phyloP scores from a whole-genome alignment of 1,284 basidiomycete species.

The Phlebopus sp. region DNA sequence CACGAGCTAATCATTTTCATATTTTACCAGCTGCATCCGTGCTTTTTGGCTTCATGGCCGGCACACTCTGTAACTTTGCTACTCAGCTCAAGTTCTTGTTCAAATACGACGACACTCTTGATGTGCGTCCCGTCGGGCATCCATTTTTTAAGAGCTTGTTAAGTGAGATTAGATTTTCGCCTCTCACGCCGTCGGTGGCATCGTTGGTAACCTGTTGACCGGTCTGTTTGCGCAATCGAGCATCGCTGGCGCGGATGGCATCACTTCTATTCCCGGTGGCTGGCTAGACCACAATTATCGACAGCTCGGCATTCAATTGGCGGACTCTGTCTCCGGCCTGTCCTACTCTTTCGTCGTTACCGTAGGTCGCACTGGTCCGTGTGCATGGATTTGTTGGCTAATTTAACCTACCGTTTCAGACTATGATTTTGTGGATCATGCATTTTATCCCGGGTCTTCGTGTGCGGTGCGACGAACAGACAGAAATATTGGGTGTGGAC shows the following conservation, averaged over 20 bases:
- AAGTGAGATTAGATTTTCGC: slow-evolving; percentile 69
- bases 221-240: slow-evolving; percentile 87
- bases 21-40: slow-evolving; percentile 63
- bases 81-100: slow-evolving; percentile 88
- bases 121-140: slow-evolving; percentile 43
- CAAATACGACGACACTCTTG: slow-evolving; percentile 76
- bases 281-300: slow-evolving; percentile 88
- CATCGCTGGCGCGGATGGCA: slow-evolving; percentile 83
- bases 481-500: slow-evolving; percentile 91
- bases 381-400: neutral
- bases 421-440: slow-evolving; percentile 88
- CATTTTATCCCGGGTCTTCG: slow-evolving; percentile 88
- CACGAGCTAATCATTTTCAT: neutral
- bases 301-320: slow-evolving; percentile 87
- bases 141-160: slow-evolving; percentile 2
- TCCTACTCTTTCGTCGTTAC: slow-evolving; percentile 84
- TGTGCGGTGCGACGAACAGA: slow-evolving; percentile 79
- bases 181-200: slow-evolving; percentile 84
- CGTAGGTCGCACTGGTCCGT: slow-evolving; percentile 37
- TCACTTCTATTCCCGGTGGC: slow-evolving; percentile 73
- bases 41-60: slow-evolving; percentile 83
- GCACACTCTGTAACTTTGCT: slow-evolving; percentile 87
- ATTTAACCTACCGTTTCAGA: slow-evolving; percentile 38
- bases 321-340: slow-evolving; percentile 74
- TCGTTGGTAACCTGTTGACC: slow-evolving; percentile 87